These are phyloP conservation scores for Harringtonia lauricola DNA, from an alignment of 2,329 filamentous ascomycete species.

Conservation along the genomic window DNA sequence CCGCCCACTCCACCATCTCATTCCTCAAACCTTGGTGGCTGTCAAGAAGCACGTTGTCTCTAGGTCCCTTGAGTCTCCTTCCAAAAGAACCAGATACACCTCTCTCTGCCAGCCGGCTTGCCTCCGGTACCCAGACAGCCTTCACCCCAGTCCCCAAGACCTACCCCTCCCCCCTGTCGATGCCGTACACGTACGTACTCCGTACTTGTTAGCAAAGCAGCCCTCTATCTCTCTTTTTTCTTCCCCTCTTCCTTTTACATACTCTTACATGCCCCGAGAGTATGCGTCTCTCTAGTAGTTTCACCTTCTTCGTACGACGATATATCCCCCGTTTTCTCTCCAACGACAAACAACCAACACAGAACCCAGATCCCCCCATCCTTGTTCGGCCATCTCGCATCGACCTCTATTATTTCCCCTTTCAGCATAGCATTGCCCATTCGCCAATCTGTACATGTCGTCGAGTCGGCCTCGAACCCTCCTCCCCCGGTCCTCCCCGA, in stretches of 20 bases:
- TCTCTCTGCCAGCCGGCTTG: neutral
- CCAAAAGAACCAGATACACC: neutral
- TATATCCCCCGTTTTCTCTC: neutral
- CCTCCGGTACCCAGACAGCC: neutral
- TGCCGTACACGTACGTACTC: neutral
- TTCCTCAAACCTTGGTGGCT: neutral
- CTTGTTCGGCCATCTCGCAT: neutral
- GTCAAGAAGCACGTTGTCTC: neutral
- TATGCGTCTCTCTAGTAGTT: slow-evolving; percentile 1
- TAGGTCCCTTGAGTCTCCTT: neutral
- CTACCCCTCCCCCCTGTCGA: neutral
- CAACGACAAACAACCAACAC: neutral
- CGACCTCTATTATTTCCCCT: slow-evolving; percentile 4
- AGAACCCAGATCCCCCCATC: slow-evolving; percentile 2
- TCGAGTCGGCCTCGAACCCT: neutral
- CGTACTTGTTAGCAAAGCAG: neutral
- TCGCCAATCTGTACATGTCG: neutral
- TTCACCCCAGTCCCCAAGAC: neutral
- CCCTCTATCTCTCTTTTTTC: neutral
- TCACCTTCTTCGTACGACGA: neutral
- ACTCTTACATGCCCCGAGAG: neutral
- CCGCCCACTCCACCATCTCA: neutral
- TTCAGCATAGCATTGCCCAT: neutral
- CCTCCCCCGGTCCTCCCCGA: neutral
- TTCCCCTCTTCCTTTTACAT: neutral